Base-by-base conservation (phyloP, 306 rosid genomes). In the Cicer bijugum region DNA sequence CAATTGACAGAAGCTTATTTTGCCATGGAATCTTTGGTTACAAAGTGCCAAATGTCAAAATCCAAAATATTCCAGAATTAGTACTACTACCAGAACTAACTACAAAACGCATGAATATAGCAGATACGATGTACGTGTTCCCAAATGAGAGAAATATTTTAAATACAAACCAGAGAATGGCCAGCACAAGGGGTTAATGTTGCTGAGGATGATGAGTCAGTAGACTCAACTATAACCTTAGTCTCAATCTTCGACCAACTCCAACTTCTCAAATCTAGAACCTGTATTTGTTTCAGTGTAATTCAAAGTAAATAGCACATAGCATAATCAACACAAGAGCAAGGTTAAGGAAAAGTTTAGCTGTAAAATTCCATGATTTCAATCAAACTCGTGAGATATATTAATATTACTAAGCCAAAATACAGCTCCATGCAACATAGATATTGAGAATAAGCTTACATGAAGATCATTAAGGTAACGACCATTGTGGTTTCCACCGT, bases 401-500 rank as follows among this genome's bases (percentile, higher is more conserved):
- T 6, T 50, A 33, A 19, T 17, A 67, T 28, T 28, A 28, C 75
- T 19, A 81, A 38, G 23, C 12, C 6, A 60, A 59, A 72, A 59
- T 6, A 68, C 69, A 48, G 46, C 48, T 38, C 43, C 48, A 68
- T 78, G 77, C 45, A 57, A 59, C 60, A 38, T 2, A 55, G 46
- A 76, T 48, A 47, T 56, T 59, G 35, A 60, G 39, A 64, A 72
- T 80, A 61, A 75, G 78, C 97, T 89, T 82, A 93, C 98, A 57
- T 86, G 89, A 69, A 93, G 87, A 83, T 93, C 97, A 84, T 77
- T 90, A 60, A 93, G 96, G 84, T 93, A 91, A 75, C 98, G 98
- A 43, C 98, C 98, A 80, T 93, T 93, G 86, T 93, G 97, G 81
- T 91, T 93, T 85, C 98, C 98, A 19, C 98, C 98, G 84, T 86